Percentiles rank a stretch among this genome's conserved stretches.
Evolutionary conservation across 2,329 filamentous ascomycete species (phyloP).

Genomic region (Penicillium brevicompactum): DNA sequence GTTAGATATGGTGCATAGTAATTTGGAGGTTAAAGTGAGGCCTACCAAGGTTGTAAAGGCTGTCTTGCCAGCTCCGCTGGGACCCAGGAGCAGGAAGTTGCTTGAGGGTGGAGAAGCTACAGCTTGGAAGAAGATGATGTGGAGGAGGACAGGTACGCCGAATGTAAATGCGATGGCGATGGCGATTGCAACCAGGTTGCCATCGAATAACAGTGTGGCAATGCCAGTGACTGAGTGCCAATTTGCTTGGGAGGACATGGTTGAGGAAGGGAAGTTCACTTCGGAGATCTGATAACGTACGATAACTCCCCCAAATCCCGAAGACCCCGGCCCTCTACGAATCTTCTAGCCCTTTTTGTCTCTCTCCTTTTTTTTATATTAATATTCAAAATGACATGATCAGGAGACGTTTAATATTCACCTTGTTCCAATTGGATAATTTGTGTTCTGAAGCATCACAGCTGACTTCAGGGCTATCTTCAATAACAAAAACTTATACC

Average conservation of each 20-base stretch:
- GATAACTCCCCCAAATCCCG: neutral
- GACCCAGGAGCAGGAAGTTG: slow-evolving; percentile 79
- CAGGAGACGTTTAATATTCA: too few species aligned
- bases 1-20: neutral
- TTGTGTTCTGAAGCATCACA: too few species aligned
- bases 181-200: slow-evolving; percentile 54
- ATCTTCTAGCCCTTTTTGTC: too few species aligned
- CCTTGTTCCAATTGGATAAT: too few species aligned
- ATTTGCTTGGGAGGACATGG: slow-evolving; percentile 33
- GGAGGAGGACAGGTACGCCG: slow-evolving; percentile 73
- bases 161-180: slow-evolving; percentile 72
- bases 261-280: slow-evolving; percentile 9
- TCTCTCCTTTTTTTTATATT: neutral
- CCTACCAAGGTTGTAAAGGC: slow-evolving; percentile 75
- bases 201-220: slow-evolving; percentile 46
- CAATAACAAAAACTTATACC: too few species aligned
- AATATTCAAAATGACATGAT: too few species aligned
- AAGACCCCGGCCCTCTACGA: too few species aligned
- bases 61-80: slow-evolving; percentile 84
- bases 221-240: slow-evolving; percentile 43
- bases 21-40: neutral
- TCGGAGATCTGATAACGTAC: slow-evolving; percentile 5
- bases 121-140: slow-evolving; percentile 70
- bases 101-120: slow-evolving; percentile 64
- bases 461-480: too few species aligned